phyloP scores from a whole-genome alignment of 805 yeast genomes.

The Kodamaea nitidulidarum region DNA sequence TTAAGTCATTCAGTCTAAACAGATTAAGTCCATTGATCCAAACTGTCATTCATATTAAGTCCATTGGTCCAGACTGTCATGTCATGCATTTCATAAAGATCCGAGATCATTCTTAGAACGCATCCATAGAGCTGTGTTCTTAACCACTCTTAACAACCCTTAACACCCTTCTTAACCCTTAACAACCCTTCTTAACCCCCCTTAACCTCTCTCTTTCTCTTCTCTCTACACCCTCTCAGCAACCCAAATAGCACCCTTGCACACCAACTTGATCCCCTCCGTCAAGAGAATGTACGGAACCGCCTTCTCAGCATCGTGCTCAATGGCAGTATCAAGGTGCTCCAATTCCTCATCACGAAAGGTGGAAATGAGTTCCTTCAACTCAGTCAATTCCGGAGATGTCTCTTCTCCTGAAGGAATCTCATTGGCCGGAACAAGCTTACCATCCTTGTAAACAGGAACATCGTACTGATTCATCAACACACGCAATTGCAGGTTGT shows the following conservation, averaged over 20 bases:
- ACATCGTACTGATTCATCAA: conserved; percentile 63
- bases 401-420: conserved; percentile 24
- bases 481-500: conserved; percentile 82
- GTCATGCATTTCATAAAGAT: too few relatives aligned
- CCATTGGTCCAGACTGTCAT: too few relatives aligned
- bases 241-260: conserved; percentile 84
- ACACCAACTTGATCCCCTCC: conserved; percentile 77
- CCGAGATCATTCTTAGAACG: too few relatives aligned
- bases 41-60: too few relatives aligned
- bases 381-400: conserved; percentile 52
- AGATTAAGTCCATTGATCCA: too few relatives aligned
- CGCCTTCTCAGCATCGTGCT: conserved; percentile 88
- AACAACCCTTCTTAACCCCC: too few relatives aligned
- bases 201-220: neutral
- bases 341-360: conserved; percentile 95
- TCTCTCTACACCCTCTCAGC: conserved; percentile 69
- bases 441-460: conserved; percentile 32
- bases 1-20: too few relatives aligned
- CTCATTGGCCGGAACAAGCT: conserved; percentile 18
- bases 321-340: conserved; percentile 90
- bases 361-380: conserved; percentile 61
- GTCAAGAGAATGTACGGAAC: conserved; percentile 88
- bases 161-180: too few relatives aligned
- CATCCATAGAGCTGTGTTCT: too few relatives aligned
- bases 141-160: too few relatives aligned